Conservation (phyloP, 1,284 basidiomycete species). For the Melampsora larici-populina region DNA sequence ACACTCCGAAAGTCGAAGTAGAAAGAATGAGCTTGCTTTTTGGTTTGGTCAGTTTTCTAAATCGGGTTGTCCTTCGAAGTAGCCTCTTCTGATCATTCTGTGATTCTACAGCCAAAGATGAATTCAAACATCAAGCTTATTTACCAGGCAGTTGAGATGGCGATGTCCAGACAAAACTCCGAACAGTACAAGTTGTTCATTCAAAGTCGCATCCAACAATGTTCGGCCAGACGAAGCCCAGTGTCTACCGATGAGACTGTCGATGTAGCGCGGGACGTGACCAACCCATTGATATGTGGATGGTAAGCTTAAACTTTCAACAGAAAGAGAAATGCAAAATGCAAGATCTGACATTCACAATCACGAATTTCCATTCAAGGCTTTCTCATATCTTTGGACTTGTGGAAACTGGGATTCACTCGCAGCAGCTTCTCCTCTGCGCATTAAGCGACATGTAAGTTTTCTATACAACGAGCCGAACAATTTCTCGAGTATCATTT, state of each 20-base stretch:
- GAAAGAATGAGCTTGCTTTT: conserved; percentile 33
- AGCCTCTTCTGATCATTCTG: neutral
- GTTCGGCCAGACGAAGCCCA: conserved; percentile 11
- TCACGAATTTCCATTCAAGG: neutral
- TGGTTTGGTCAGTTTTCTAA: conserved; percentile 29
- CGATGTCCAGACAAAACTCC: conserved; percentile 12
- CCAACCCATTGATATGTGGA: conserved; percentile 35
- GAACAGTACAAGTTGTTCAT: conserved; percentile 17
- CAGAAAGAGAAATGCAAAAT: neutral
- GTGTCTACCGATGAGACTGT: conserved; percentile 21
- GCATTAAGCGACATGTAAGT: conserved; percentile 41
- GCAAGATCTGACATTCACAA: neutral
- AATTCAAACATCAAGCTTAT: conserved; percentile 11
- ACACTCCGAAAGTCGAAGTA: conserved; percentile 27
- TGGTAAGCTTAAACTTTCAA: neutral
- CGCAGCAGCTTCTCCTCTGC: conserved; percentile 31
- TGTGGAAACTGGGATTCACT: too few relatives aligned
- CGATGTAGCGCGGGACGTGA: conserved; percentile 34
- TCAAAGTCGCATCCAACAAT: conserved; percentile 25
- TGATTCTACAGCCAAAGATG: conserved; percentile 1
- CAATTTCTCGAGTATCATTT: neutral
- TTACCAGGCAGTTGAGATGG: conserved; percentile 23
- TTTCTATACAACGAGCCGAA: neutral
- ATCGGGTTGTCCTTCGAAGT: neutral
- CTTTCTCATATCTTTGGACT: conserved; percentile 38